A percentile compares a stretch with the other conserved stretches of the same genome.
phyloP scores from a whole-genome alignment of 176 grass and related monocot species.

The Chloris gayana region DNA sequence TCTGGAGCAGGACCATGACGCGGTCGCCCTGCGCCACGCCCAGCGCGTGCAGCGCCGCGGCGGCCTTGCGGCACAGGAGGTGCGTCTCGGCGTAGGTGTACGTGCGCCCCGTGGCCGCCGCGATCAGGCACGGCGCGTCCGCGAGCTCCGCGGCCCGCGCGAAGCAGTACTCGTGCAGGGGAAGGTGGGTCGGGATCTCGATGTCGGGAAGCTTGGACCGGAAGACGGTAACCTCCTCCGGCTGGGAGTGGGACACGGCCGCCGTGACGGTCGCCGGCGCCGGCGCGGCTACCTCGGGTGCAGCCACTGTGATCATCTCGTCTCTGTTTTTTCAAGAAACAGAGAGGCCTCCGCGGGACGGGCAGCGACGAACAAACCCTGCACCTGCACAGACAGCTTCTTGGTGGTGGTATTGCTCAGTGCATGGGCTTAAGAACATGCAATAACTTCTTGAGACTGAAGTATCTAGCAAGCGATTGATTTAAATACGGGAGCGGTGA shows the following conservation, averaged over 20 bases:
- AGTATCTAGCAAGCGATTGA: background rate
- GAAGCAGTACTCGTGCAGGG: slow-evolving; percentile 84
- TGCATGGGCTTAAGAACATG: slow-evolving; percentile 1
- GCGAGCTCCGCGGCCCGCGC: slow-evolving; percentile 46
- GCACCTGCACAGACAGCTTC: background rate
- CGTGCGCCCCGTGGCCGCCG: slow-evolving; percentile 50
- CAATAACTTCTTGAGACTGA: background rate
- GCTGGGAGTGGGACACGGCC: background rate
- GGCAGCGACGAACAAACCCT: background rate
- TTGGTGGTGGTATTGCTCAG: background rate
- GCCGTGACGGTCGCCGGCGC: background rate
- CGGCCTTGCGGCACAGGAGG: slow-evolving; percentile 55
- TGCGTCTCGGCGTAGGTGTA: slow-evolving; percentile 70
- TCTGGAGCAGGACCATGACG: slow-evolving; percentile 75
- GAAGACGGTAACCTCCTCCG: slow-evolving; percentile 47
- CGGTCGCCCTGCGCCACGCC: slow-evolving; percentile 58
- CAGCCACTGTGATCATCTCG: slow-evolving; percentile 50
- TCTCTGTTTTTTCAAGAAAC: background rate
- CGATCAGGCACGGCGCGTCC: slow-evolving; percentile 74
- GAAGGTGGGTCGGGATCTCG: slow-evolving; percentile 61
- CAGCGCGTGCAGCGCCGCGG: slow-evolving; percentile 46
- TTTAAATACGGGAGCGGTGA: slow-evolving; percentile 28
- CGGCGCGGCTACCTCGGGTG: slow-evolving; percentile 37
- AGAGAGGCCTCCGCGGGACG: background rate
- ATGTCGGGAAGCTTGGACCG: slow-evolving; percentile 85